Percentiles rank a stretch among this genome's conserved stretches.
phyloP scores from a whole-genome alignment of 2,329 filamentous ascomycete genomes.

The Hypoxylon rubiginosum region DNA sequence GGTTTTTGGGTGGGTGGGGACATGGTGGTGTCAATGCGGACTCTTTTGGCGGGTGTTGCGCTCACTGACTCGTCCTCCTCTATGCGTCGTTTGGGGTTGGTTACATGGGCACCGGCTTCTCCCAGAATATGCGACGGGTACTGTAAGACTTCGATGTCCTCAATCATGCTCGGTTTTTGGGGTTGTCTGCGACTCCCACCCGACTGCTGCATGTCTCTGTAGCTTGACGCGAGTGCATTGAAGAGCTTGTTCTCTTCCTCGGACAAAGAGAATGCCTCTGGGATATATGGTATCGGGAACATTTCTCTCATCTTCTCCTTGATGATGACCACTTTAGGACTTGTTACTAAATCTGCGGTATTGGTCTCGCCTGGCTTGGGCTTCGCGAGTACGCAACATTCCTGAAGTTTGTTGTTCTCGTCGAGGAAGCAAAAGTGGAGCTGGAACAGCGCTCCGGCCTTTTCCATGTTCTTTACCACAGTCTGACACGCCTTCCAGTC shows the following conservation, averaged over 20 bases:
- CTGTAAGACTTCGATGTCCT: slow-evolving; percentile 48
- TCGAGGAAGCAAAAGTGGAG: slow-evolving; percentile 50
- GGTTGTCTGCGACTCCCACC: slow-evolving; percentile 24
- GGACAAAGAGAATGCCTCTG: slow-evolving; percentile 54
- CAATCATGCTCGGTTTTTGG: slow-evolving; percentile 44
- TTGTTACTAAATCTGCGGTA: slow-evolving; percentile 55
- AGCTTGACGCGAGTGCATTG: slow-evolving; percentile 46
- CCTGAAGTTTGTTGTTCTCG: slow-evolving; percentile 43
- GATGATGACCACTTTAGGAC: slow-evolving; percentile 57
- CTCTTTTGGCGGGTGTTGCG: slow-evolving; percentile 38
- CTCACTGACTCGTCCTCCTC: slow-evolving; percentile 43
- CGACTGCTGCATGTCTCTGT: slow-evolving; percentile 31
- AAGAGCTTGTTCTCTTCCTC: slow-evolving; percentile 54
- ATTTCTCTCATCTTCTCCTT: slow-evolving; percentile 63
- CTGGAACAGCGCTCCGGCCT: slow-evolving; percentile 42
- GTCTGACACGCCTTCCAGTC: slow-evolving; percentile 47
- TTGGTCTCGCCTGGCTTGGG: slow-evolving; percentile 11
- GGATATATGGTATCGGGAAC: slow-evolving; percentile 62
- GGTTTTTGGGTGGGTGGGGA: slow-evolving; percentile 25
- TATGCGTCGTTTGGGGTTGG: slow-evolving; percentile 37
- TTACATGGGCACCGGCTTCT: slow-evolving; percentile 37
- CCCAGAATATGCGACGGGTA: slow-evolving; percentile 51
- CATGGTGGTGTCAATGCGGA: slow-evolving; percentile 42
- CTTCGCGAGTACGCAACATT: slow-evolving; percentile 47
- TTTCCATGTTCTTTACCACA: slow-evolving; percentile 49